Evolutionary conservation across 176 grass and related monocot species (phyloP).

Genomic region (Carex kokanica): DNA sequence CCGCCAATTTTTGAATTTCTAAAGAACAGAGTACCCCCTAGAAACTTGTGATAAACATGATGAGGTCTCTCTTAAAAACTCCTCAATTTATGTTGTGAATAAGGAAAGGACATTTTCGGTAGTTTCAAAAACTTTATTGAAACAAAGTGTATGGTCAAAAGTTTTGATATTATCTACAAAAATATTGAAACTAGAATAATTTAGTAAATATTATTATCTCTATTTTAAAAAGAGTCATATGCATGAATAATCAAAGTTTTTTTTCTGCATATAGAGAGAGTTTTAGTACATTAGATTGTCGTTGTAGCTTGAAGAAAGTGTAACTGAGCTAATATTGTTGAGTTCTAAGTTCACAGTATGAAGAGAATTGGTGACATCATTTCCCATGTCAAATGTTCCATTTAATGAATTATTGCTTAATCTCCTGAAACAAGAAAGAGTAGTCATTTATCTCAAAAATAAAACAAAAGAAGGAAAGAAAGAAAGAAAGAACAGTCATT

Average conservation of each 20-base stretch:
- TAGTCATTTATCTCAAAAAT: slow-evolving; percentile 3
- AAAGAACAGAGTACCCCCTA: background rate
- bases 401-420: slow-evolving; percentile 64
- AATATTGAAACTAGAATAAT: background rate
- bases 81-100: background rate
- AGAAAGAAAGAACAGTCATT: slow-evolving; percentile 33
- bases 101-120: background rate
- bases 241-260: background rate
- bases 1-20: background rate
- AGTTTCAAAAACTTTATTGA: background rate
- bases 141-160: background rate
- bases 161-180: background rate
- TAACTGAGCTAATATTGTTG: slow-evolving; percentile 46
- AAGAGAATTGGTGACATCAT: slow-evolving; percentile 22
- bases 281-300: slow-evolving; percentile 38
- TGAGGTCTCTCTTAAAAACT: too few relatives aligned
- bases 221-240: background rate
- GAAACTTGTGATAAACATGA: too few relatives aligned
- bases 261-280: background rate
- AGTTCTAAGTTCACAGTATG: slow-evolving; percentile 43
- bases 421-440: slow-evolving; percentile 43
- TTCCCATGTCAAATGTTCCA: slow-evolving; percentile 65
- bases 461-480: background rate
- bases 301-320: slow-evolving; percentile 26
- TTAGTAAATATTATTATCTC: background rate